Conservation (phyloP, 2,329 filamentous ascomycete genomes). For the Colletotrichum sp. region DNA sequence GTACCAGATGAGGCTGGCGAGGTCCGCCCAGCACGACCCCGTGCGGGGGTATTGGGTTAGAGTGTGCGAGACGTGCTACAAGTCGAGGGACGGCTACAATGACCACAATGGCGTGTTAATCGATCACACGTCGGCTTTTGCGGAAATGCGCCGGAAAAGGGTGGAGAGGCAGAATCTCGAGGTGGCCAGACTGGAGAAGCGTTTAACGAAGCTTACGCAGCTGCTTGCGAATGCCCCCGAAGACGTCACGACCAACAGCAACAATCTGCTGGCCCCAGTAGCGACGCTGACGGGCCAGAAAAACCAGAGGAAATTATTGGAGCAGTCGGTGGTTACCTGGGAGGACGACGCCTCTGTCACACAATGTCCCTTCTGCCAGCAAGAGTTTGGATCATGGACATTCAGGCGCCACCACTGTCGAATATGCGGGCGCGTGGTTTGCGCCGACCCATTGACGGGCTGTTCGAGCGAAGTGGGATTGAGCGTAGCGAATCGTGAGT, state of each 20-base stretch:
- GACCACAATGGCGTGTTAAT: constrained; percentile 77
- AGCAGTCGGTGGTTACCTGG: constrained; percentile 94
- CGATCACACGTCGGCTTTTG: constrained; percentile 77
- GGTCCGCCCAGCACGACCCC: constrained; percentile 88
- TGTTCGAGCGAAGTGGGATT: constrained; percentile 88
- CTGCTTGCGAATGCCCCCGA: constrained; percentile 78
- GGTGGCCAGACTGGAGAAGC: constrained; percentile 87
- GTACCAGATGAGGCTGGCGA: constrained; percentile 98
- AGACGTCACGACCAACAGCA: constrained; percentile 60
- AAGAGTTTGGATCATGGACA: constrained; percentile 92
- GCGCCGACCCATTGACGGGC: constrained; percentile 81
- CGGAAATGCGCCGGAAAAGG: constrained; percentile 72
- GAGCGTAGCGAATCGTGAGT: constrained; percentile 65
- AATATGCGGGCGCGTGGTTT: constrained; percentile 91
- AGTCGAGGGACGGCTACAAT: constrained; percentile 94
- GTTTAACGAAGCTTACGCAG: constrained; percentile 87
- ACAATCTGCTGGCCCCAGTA: constrained; percentile 65
- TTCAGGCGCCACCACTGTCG: constrained; percentile 95
- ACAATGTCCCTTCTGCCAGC: constrained; percentile 92
- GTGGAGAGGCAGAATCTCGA: constrained; percentile 89
- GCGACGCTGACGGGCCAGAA: constrained; percentile 70
- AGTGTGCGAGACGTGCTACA: constrained; percentile 99
- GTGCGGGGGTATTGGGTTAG: constrained; percentile 90
- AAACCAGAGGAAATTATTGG: constrained; percentile 78
- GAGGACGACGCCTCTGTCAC: constrained; percentile 84